Conservation (phyloP, 176 grass and related monocot species). For the Typha latifolia region DNA sequence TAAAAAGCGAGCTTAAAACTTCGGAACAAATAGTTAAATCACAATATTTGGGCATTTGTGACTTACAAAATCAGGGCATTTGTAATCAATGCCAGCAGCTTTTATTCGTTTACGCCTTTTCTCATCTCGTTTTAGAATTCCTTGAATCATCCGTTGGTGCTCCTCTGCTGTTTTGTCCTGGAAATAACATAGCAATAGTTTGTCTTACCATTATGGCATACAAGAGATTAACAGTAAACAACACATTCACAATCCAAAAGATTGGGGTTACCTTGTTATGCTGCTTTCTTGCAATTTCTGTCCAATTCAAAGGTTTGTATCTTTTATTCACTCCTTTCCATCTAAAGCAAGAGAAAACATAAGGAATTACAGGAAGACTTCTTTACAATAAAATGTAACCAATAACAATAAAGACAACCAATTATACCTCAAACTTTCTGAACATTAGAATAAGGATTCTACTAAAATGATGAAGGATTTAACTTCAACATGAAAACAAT, state of each 20-base stretch:
- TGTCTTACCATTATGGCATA: not conserved
- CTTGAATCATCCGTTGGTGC: slow-evolving; percentile 58
- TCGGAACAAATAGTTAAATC: not conserved
- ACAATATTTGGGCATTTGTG: slow-evolving; percentile 1
- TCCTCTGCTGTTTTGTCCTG: slow-evolving; percentile 73
- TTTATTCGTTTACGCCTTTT: slow-evolving; percentile 69
- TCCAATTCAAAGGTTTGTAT: slow-evolving; percentile 43
- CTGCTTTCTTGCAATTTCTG: slow-evolving; percentile 42
- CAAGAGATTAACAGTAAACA: not conserved
- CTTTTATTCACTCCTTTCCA: slow-evolving; percentile 50
- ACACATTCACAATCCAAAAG: not conserved
- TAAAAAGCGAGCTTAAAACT: not conserved
- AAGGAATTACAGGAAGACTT: not conserved
- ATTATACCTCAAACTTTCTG: not conserved
- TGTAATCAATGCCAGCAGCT: slow-evolving; percentile 66
- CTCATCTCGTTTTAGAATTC: slow-evolving; percentile 66
- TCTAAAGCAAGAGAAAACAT: slow-evolving; percentile 28
- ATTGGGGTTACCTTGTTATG: slow-evolving; percentile 55
- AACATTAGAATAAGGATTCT: too few relatives aligned
- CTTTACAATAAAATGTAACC: not conserved
- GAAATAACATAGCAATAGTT: not conserved
- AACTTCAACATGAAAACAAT: not conserved
- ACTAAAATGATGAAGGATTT: too few relatives aligned
- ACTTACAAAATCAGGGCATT: slow-evolving; percentile 83
- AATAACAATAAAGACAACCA: slow-evolving; percentile 11